These are phyloP conservation scores for Hypoxylon fuscum DNA, from an alignment of 495 filamentous ascomycete genomes.

Conservation along the genomic window DNA sequence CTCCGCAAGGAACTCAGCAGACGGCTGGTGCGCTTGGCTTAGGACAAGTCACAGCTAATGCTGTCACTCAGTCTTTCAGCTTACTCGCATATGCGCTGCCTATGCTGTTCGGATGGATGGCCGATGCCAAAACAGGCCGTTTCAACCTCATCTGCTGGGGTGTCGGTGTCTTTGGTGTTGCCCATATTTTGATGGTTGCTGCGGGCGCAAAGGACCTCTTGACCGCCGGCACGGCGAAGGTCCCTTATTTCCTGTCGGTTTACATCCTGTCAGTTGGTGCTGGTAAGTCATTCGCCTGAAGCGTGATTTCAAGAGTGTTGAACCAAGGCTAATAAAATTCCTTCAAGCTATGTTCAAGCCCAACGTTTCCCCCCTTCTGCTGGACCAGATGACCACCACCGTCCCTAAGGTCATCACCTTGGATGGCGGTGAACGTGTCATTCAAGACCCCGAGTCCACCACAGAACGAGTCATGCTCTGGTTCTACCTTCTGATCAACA, in stretches of 20 bases:
- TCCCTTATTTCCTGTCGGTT: constrained; percentile 66
- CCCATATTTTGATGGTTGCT: constrained; percentile 70
- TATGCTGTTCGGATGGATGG: constrained; percentile 65
- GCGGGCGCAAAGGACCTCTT: constrained; percentile 69
- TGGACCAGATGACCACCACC: constrained; percentile 64
- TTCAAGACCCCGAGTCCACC: constrained; percentile 67
- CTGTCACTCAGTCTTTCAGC: constrained; percentile 65
- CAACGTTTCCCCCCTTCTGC: constrained; percentile 69
- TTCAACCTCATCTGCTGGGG: constrained; percentile 71
- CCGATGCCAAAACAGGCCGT: constrained; percentile 66
- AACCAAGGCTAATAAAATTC: constrained; percentile 13
- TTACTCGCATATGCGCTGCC: constrained; percentile 69
- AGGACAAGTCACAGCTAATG: constrained; percentile 68
- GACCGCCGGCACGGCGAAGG: constrained; percentile 62
- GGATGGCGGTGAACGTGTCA: constrained; percentile 61
- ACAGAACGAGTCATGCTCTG: constrained; percentile 70
- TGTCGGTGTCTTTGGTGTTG: constrained; percentile 68
- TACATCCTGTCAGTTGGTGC: constrained; percentile 68
- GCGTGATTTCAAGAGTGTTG: background rate
- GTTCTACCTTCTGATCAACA: constrained; percentile 71
- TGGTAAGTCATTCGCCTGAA: constrained; percentile 61
- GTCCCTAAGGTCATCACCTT: constrained; percentile 56
- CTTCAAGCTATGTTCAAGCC: constrained; percentile 66
- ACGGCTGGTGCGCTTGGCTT: constrained; percentile 68
- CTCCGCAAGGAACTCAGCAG: constrained; percentile 60